phyloP scores from a whole-genome alignment of 805 yeast genomes.

The Lipomyces kockii region DNA sequence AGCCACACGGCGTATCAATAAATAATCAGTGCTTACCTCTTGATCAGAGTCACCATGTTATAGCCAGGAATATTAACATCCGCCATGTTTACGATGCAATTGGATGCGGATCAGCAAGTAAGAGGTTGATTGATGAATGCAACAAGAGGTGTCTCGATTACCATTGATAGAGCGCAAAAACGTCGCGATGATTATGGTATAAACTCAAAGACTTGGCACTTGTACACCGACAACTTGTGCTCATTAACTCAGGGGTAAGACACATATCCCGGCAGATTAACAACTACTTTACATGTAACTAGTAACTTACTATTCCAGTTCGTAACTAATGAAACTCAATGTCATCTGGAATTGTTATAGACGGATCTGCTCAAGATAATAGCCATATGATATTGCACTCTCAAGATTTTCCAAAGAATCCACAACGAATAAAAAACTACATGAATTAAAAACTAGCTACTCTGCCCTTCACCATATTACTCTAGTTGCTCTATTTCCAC shows the following conservation, averaged over 20 bases:
- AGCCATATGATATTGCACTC: neutral
- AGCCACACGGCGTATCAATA: neutral
- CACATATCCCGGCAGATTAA: too few species aligned
- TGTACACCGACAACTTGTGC: too few species aligned
- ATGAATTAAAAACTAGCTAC: neutral
- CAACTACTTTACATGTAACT: neutral
- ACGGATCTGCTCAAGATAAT: too few species aligned
- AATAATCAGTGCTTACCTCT: slow-evolving; percentile 49
- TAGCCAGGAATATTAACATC: slow-evolving; percentile 56
- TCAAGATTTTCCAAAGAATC: neutral
- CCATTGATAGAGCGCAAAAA: too few species aligned
- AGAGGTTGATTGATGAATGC: neutral
- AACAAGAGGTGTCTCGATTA: neutral
- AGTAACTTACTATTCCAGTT: too few species aligned
- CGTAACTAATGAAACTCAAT: neutral
- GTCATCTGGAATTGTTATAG: neutral
- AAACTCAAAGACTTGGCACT: too few species aligned
- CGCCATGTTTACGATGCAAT: slow-evolving; percentile 21
- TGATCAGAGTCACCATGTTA: slow-evolving; percentile 78
- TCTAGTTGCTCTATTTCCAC: neutral
- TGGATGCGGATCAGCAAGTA: neutral
- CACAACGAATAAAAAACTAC: neutral
- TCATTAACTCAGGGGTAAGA: too few species aligned
- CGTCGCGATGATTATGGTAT: too few species aligned
- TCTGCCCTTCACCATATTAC: neutral